Percentiles rank a stretch among this genome's conserved stretches.
phyloP scores from a whole-genome alignment of 148 eudicot species.

The Persicaria tinctoria region DNA sequence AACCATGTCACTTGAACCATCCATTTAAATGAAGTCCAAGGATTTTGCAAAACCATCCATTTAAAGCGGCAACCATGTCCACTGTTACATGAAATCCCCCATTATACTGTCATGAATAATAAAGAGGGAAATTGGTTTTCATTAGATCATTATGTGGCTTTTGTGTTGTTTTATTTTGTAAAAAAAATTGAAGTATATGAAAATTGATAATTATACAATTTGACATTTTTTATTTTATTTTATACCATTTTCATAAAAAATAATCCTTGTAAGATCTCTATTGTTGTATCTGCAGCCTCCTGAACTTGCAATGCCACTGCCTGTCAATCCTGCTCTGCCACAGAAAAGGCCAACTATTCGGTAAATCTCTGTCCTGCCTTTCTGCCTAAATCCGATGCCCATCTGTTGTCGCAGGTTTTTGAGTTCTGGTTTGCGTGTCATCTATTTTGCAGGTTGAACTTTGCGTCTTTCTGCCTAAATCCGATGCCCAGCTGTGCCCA shows the following conservation, averaged over 20 bases:
- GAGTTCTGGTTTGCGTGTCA: too few species aligned
- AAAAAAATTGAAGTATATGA: too few species aligned
- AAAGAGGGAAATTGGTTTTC: neutral
- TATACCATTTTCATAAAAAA: neutral
- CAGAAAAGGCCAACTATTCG: conserved; percentile 47
- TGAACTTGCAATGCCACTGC: conserved; percentile 35
- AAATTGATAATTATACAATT: neutral
- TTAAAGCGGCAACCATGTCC: too few species aligned
- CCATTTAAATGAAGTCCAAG: conserved; percentile 20
- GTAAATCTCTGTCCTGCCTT: conserved; percentile 19
- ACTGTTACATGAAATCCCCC: too few species aligned
- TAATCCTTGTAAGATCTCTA: neutral
- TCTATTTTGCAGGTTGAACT: too few species aligned
- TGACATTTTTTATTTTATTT: neutral
- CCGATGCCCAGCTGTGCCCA: too few species aligned
- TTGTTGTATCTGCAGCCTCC: conserved; percentile 29
- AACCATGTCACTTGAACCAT: too few species aligned
- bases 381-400: neutral
- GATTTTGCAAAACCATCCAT: conserved; percentile 8
- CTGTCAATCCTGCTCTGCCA: conserved; percentile 24
- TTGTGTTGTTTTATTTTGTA: too few species aligned
- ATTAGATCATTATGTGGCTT: neutral
- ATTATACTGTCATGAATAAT: neutral
- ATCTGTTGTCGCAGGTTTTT: too few species aligned
- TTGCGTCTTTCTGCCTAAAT: too few species aligned